Conservation (phyloP, 2,329 filamentous ascomycete species). For the Colletotrichum sp. region DNA sequence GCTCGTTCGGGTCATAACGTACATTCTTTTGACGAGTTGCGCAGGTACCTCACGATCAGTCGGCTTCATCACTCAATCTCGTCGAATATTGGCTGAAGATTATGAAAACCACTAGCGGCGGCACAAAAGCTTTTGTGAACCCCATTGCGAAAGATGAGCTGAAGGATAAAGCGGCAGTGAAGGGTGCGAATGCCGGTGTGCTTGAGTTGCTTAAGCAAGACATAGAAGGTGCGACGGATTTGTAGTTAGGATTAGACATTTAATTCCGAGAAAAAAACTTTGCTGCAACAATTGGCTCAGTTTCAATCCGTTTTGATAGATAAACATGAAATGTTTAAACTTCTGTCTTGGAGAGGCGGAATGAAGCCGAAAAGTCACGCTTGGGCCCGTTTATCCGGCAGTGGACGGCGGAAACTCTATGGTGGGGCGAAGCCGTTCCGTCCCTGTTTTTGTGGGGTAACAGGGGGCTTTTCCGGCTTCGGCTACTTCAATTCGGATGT, state of each 20-base stretch:
- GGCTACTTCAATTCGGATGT: neutral
- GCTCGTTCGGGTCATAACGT: no score
- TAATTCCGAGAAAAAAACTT: neutral
- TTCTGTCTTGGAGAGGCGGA: neutral
- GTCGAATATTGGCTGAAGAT: neutral
- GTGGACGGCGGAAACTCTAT: neutral
- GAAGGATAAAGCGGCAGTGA: neutral
- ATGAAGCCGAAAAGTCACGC: neutral
- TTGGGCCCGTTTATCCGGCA: neutral
- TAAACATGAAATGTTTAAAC: neutral
- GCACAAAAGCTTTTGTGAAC: neutral
- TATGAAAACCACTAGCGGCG: neutral
- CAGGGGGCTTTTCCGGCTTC: neutral
- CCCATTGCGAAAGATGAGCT: neutral
- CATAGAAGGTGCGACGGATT: neutral
- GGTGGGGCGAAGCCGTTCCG: neutral
- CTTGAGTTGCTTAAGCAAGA: neutral
- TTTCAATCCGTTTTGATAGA: neutral
- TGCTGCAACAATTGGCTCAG: neutral
- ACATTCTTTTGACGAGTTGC: neutral
- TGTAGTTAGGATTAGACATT: neutral
- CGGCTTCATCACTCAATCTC: neutral
- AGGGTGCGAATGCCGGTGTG: neutral
- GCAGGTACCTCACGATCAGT: neutral
- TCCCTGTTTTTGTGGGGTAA: neutral